A percentile compares a stretch with the other conserved stretches of the same genome.
Conservation (phyloP, 176 grass and related monocot genomes). For the Metroxylon sagu region DNA sequence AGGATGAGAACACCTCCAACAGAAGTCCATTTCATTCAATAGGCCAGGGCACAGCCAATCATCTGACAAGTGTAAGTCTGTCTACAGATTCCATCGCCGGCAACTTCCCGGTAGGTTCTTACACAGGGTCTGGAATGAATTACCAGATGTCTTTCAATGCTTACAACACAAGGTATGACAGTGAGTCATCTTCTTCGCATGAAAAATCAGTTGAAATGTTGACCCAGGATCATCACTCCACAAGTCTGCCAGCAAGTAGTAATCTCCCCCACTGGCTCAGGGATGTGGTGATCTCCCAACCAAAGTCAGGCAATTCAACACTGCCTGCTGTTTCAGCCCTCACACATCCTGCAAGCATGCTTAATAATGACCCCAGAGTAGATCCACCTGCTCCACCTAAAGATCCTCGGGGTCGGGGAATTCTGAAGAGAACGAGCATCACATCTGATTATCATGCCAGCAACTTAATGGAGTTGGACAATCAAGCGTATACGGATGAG, state of each 20-base stretch:
- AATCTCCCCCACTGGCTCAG: slow-evolving; percentile 67
- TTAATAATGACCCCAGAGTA: slow-evolving; percentile 7
- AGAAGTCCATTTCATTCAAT: slow-evolving; percentile 26
- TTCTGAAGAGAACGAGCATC: slow-evolving; percentile 32
- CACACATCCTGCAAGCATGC: not conserved
- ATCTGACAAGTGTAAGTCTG: slow-evolving; percentile 16
- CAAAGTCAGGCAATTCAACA: slow-evolving; percentile 12
- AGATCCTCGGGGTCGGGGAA: slow-evolving; percentile 19
- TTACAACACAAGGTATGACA: slow-evolving; percentile 33
- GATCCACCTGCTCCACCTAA: slow-evolving; percentile 29
- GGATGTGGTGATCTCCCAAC: slow-evolving; percentile 11
- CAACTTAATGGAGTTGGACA: not conserved
- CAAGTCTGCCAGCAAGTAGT: slow-evolving; percentile 16
- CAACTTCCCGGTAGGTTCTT: slow-evolving; percentile 29
- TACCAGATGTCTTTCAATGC: slow-evolving; percentile 25
- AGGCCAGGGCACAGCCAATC: slow-evolving; percentile 20
- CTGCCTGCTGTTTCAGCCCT: slow-evolving; percentile 3
- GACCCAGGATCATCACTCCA: slow-evolving; percentile 12
- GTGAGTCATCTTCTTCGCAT: slow-evolving; percentile 12
- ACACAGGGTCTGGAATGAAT: slow-evolving; percentile 19
- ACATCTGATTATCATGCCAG: not conserved
- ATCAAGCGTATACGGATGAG: not conserved
- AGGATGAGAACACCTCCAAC: slow-evolving; percentile 11
- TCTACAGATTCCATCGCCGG: slow-evolving; percentile 21
- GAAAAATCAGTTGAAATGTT: slow-evolving; percentile 15